Percentiles rank a stretch among this genome's conserved stretches.
Conservation (phyloP, 495 filamentous ascomycete species). For the Trichoderma orchidacearum region DNA sequence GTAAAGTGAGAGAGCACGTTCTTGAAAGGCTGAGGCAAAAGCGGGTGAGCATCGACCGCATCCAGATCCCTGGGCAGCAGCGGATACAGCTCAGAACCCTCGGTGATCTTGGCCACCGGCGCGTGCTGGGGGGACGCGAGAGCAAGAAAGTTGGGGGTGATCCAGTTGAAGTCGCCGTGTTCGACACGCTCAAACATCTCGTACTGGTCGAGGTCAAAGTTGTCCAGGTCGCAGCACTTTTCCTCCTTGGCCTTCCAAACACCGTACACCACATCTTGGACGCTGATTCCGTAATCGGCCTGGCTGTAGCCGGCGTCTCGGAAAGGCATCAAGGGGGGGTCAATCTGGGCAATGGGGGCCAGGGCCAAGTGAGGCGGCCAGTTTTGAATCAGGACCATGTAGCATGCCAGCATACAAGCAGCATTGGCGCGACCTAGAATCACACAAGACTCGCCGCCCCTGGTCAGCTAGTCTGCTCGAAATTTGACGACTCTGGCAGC, state of each 20-base stretch:
- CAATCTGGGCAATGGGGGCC: constrained; percentile 87
- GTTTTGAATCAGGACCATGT: constrained; percentile 96
- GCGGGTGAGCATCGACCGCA: constrained; percentile 46
- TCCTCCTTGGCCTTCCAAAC: constrained; percentile 98
- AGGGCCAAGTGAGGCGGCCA: constrained; percentile 99
- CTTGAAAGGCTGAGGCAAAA: constrained; percentile 73
- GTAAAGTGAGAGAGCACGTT: constrained; percentile 86
- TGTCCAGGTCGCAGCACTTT: constrained; percentile 69
- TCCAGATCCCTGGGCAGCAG: constrained; percentile 54
- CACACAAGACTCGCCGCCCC: too few relatives aligned
- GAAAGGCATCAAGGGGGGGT: constrained; percentile 97
- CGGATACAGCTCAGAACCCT: constrained; percentile 56
- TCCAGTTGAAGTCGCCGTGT: constrained; percentile 99
- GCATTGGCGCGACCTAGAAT: constrained; percentile 79
- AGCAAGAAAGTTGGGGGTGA: constrained; percentile 86
- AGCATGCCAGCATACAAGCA: constrained; percentile 86
- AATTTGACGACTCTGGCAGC: too few relatives aligned
- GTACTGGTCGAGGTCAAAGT: constrained; percentile 93
- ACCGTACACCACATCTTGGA: constrained; percentile 96
- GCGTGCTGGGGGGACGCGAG: constrained; percentile 88
- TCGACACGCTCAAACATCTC: constrained; percentile 92
- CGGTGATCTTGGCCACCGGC: constrained; percentile 54
- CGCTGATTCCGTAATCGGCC: constrained; percentile 84
- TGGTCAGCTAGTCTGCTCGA: too few relatives aligned
- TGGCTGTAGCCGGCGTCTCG: constrained; percentile 97